Conservation (phyloP, 345 rosid genomes). For the Lepidium didymum region DNA sequence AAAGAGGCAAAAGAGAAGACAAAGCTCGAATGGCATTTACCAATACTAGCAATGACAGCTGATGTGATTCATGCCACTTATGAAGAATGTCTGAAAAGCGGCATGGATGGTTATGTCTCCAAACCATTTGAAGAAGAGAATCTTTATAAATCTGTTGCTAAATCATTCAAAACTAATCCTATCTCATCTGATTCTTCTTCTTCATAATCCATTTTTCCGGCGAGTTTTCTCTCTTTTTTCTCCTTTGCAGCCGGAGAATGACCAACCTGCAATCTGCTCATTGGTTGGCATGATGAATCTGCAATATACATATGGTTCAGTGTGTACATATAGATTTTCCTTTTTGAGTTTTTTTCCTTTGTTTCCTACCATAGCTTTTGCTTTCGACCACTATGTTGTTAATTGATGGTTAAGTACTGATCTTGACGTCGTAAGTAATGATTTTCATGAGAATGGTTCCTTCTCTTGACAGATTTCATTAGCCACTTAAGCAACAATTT, state of each 20-base stretch:
- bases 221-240: not conserved
- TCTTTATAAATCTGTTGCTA: slow-evolving; percentile 78
- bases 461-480: too few species aligned
- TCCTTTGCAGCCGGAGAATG: not conserved
- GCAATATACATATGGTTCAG: not conserved
- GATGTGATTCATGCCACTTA: slow-evolving; percentile 92
- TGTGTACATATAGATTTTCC: too few species aligned
- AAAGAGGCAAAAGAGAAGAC: slow-evolving; percentile 48
- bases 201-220: not conserved
- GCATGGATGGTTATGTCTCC: slow-evolving; percentile 97
- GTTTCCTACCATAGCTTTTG: too few species aligned
- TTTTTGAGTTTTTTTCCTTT: too few species aligned
- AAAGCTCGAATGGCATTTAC: slow-evolving; percentile 57
- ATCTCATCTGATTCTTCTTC: slow-evolving; percentile 26
- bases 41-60: slow-evolving; percentile 95
- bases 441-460: too few species aligned
- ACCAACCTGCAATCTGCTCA: not conserved
- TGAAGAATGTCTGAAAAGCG: slow-evolving; percentile 75
- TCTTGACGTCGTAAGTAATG: too few species aligned
- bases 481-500: too few species aligned
- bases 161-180: slow-evolving; percentile 61
- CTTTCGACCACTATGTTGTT: too few species aligned
- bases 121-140: slow-evolving; percentile 96
- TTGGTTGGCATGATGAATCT: not conserved
- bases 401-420: too few species aligned